phyloP scores from a whole-genome alignment of 169 alveolate genomes.

The Theileria luwenshuni region DNA sequence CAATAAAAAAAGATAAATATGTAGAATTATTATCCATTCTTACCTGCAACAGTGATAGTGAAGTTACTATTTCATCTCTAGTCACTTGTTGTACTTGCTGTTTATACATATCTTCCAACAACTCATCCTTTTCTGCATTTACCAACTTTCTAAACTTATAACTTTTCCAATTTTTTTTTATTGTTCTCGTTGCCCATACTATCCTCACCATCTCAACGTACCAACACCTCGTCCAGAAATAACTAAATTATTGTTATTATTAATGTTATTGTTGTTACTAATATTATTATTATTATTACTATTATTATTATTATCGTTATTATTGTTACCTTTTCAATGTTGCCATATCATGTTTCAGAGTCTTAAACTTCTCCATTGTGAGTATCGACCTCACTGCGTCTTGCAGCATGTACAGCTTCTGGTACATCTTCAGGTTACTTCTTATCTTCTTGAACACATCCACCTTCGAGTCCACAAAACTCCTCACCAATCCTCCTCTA shows the following conservation, averaged over 20 bases:
- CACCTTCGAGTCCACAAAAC: constrained; percentile 15
- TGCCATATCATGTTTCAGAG: constrained; percentile 13
- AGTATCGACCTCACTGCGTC: constrained; percentile 7
- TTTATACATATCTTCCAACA: constrained; percentile 4
- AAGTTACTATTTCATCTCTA: constrained; percentile 18
- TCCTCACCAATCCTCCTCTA: constrained; percentile 22
- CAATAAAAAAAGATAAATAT: no score
- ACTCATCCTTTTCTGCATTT: constrained; percentile 22
- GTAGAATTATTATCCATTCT: background rate
- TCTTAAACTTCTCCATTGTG: background rate
- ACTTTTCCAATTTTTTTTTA: constrained; percentile 16
- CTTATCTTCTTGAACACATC: constrained; percentile 6
- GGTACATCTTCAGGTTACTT: background rate
- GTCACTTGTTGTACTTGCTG: constrained; percentile 21
- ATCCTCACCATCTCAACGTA: constrained; percentile 18
- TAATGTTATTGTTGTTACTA: no score
- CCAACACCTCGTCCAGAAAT: constrained; percentile 32
- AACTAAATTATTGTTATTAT: constrained; percentile 3
- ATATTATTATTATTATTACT: background rate
- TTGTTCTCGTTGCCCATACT: constrained; percentile 20
- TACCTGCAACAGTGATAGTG: constrained; percentile 19
- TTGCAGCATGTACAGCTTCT: constrained; percentile 11
- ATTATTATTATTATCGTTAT: background rate
- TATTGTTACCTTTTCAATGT: constrained; percentile 17
- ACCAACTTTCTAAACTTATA: constrained; percentile 12